phyloP scores from a whole-genome alignment of 495 filamentous ascomycete species.

The Hypoxylon lienhwacheense region DNA sequence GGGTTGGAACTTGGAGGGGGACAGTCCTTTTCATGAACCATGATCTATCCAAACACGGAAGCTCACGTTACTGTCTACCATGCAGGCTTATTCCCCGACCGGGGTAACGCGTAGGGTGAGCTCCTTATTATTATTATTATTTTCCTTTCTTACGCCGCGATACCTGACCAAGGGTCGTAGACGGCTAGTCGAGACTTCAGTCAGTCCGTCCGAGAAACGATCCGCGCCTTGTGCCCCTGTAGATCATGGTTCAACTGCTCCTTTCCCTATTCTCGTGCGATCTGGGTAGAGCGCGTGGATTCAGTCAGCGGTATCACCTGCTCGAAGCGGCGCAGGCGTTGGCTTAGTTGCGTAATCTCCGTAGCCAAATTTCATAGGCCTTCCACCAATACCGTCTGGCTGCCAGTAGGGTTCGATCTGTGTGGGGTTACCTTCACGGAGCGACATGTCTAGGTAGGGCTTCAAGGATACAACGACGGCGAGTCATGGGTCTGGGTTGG shows the following conservation, averaged over 20 bases:
- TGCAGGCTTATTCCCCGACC: no score
- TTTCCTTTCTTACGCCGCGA: no score
- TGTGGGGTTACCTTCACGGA: constrained; percentile 21
- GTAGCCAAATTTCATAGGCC: constrained; percentile 7
- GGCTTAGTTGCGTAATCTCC: constrained; percentile 14
- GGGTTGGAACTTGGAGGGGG: constrained; percentile 13
- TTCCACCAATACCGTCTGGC: constrained; percentile 6
- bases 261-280: constrained; percentile 8
- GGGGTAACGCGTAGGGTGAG: constrained; percentile 20
- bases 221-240: constrained; percentile 21
- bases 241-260: constrained; percentile 12
- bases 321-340: constrained; percentile 15
- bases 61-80: constrained; percentile 13
- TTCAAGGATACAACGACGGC: constrained; percentile 10
- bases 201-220: constrained; percentile 26
- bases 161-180: no score
- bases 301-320: constrained; percentile 22
- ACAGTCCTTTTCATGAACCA: no score
- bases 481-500: constrained; percentile 28
- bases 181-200: no score
- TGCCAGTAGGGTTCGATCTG: constrained; percentile 1
- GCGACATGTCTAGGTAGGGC: constrained; percentile 18
- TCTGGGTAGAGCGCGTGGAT: constrained; percentile 14
- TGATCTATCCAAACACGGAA: constrained; percentile 23
- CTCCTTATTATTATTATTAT: no score